Evolutionary conservation across 129 eudicot species (phyloP).

Genomic region (Mikania micrantha): DNA sequence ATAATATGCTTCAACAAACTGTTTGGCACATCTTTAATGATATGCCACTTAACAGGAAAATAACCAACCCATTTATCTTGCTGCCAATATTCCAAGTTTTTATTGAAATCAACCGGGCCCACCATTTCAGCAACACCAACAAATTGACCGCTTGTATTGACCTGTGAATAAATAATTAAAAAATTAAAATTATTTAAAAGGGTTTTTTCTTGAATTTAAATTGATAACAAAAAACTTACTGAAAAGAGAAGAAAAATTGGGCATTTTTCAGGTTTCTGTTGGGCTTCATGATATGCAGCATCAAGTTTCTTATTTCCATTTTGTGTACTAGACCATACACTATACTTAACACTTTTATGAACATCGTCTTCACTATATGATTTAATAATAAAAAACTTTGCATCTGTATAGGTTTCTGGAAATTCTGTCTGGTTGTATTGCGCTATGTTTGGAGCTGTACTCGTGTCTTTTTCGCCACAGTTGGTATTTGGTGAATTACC

Average conservation of each 20-base stretch:
- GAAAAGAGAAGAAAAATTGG: slow-evolving; percentile 74
- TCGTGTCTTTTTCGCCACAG: slow-evolving; percentile 21
- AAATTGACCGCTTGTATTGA: slow-evolving; percentile 78
- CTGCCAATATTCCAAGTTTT: slow-evolving; percentile 77
- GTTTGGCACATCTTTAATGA: slow-evolving; percentile 75
- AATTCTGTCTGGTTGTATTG: slow-evolving; percentile 60
- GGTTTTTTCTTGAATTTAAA: background rate
- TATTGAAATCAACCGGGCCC: slow-evolving; percentile 70
- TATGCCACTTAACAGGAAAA: slow-evolving; percentile 92
- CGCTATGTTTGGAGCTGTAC: slow-evolving; percentile 33
- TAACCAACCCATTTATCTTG: slow-evolving; percentile 90
- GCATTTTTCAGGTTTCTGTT: slow-evolving; percentile 51
- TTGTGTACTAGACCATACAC: slow-evolving; percentile 78
- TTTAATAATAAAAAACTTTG: slow-evolving; percentile 60
- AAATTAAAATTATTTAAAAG: background rate
- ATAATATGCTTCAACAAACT: slow-evolving; percentile 69
- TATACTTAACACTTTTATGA: slow-evolving; percentile 75
- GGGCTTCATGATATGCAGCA: slow-evolving; percentile 61
- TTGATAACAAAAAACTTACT: slow-evolving; percentile 22
- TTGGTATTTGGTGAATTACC: background rate
- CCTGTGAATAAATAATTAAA: slow-evolving; percentile 26
- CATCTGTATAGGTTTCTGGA: slow-evolving; percentile 53
- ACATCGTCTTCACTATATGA: slow-evolving; percentile 86
- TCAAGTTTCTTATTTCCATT: slow-evolving; percentile 83
- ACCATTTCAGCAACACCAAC: slow-evolving; percentile 83